Percentiles rank a stretch among this genome's conserved stretches.
phyloP scores from a whole-genome alignment of 306 rosid genomes.

The Canavalia gladiata region DNA sequence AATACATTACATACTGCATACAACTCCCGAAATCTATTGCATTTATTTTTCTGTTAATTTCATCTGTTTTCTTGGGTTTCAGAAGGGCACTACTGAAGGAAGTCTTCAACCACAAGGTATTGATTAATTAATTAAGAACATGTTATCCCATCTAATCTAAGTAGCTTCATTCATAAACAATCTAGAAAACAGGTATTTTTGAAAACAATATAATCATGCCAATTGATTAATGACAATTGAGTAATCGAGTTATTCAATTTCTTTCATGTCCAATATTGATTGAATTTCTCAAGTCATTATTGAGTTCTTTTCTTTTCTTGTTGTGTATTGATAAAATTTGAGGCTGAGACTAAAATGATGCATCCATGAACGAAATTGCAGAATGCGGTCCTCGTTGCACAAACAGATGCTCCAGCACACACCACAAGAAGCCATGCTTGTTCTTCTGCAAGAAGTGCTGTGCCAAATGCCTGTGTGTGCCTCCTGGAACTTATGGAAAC shows the following conservation, averaged over 20 bases:
- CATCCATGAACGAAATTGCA: slow-evolving; percentile 42
- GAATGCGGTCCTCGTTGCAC: slow-evolving; percentile 71
- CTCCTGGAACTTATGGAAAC: slow-evolving; percentile 83
- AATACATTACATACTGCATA: not conserved
- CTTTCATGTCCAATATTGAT: no score
- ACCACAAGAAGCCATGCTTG: slow-evolving; percentile 77
- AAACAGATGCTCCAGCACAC: slow-evolving; percentile 75
- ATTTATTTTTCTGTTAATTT: not conserved
- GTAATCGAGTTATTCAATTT: no score
- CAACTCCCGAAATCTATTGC: no score
- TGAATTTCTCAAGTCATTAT: not conserved
- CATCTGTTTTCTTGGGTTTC: slow-evolving; percentile 18
- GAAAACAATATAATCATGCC: not conserved
- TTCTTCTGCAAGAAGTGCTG: slow-evolving; percentile 84
- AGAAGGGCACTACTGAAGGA: slow-evolving; percentile 71
- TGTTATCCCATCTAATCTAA: not conserved
- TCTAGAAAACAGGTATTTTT: not conserved
- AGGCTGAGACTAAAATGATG: not conserved
- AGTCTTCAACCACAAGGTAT: slow-evolving; percentile 79
- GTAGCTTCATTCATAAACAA: not conserved
- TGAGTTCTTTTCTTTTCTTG: not conserved
- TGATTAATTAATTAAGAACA: not conserved
- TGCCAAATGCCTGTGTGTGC: slow-evolving; percentile 79
- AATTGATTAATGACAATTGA: no score
- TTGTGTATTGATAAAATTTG: not conserved